These are phyloP conservation scores for Suillus spraguei DNA, from an alignment of 768 basidiomycete species.

Conservation along the genomic window DNA sequence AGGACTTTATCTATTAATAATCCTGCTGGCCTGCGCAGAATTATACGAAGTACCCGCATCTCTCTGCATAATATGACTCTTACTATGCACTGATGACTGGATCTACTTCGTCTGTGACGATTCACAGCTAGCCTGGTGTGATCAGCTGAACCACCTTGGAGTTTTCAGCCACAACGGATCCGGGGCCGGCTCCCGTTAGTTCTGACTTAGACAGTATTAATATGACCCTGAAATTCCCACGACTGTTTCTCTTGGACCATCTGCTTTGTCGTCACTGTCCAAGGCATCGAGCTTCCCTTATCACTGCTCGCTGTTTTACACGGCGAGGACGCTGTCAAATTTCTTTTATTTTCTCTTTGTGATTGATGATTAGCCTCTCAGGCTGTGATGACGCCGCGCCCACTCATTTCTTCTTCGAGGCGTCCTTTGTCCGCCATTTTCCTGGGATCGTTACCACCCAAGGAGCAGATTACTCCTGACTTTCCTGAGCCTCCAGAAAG, in stretches of 20 bases:
- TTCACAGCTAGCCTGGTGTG: not conserved
- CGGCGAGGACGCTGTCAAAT: constrained; percentile 17
- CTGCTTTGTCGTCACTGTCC: constrained; percentile 12
- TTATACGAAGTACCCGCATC: not conserved
- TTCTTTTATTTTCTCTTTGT: constrained; percentile 16
- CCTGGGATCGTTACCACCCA: constrained; percentile 47
- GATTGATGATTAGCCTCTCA: constrained; percentile 31
- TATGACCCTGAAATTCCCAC: constrained; percentile 26
- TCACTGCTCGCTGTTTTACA: constrained; percentile 30
- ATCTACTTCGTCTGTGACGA: not conserved
- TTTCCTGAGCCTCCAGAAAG: constrained; percentile 71
- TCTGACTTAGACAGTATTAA: constrained; percentile 19
- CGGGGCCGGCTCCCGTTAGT: not conserved
- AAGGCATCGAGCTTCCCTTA: constrained; percentile 23
- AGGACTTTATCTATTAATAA: too few species aligned
- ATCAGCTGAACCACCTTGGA: not conserved
- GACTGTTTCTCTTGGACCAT: constrained; percentile 22
- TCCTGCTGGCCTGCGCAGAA: not conserved
- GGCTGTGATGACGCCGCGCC: constrained; percentile 53
- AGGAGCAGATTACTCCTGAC: constrained; percentile 53
- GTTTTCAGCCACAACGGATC: not conserved
- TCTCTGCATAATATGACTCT: not conserved
- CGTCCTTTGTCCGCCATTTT: constrained; percentile 67
- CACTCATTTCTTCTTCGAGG: constrained; percentile 41
- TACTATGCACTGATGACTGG: not conserved